Base-by-base conservation (phyloP, 1,284 basidiomycete species). In the Tilletia setariae region DNA sequence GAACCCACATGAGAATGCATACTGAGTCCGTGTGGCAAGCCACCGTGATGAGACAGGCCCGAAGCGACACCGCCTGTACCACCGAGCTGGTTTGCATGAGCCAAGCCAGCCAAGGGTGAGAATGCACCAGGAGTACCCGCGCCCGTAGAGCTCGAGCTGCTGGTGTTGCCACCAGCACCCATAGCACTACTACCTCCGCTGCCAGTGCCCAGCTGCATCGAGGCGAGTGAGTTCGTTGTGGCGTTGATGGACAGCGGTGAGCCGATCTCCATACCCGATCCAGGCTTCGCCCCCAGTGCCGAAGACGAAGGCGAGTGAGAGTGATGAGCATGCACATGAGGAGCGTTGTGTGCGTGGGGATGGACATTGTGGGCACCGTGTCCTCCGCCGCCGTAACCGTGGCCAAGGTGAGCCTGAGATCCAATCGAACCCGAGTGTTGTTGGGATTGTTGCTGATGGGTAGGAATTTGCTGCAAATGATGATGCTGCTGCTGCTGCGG, bases 151-250 rank as follows among this genome's bases (percentile, higher is more conserved):
- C 53, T 30, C 25, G 53, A 6, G 19, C 53, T 30, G 23, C 53
- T 59, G 11, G 43, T 11, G n/a, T n/a, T n/a, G 13, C 47, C 47
- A 46, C 44, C 44, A 15, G 15, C 49, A 53, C 49, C 21, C 15
- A 1, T 23, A 8, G 11, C 49, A 53, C 11, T 23, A 53, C 49
- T 21, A 21, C 49, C 23, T 11, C 15, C 23, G 15, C 15, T 19
- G 49, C 49, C 59, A 1, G 74, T 63, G n/a, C 73, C 72, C 21
- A 76, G 66, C 43, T 74, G 75, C 67, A 76, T 69, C 19, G 75
- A 76, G 47, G 69, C 74, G 15, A 76, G 71, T 49, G 69, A 72
- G 68, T 61, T 73, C 25, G 74, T 68, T 65, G 74, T 67, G n/a
- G 68, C 53, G 32, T 59, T 21, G 1, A 59, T 59, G 23, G 53